phyloP scores from a whole-genome alignment of 768 basidiomycete species.

The Botryobasidium botryosum region DNA sequence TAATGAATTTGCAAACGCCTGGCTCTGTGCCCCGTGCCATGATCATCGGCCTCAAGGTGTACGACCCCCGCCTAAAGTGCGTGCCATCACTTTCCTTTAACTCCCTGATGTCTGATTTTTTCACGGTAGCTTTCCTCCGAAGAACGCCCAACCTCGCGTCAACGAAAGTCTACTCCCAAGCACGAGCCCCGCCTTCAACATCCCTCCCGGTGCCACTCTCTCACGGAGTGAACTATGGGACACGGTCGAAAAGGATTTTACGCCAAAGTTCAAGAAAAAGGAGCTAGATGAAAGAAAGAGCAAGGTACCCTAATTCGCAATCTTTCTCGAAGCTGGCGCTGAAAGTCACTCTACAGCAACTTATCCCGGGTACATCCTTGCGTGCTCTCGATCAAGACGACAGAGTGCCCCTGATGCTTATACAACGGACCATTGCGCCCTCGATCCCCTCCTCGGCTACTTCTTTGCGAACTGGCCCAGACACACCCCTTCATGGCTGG shows the following conservation, averaged over 20 bases:
- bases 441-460: constrained; percentile 3
- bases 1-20: constrained; percentile 44
- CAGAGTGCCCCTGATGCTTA: constrained; percentile 65
- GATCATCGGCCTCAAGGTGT: constrained; percentile 58
- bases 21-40: constrained; percentile 55
- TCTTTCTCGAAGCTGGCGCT: constrained; percentile 2
- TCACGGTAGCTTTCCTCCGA: constrained; percentile 61
- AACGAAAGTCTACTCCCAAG: constrained; percentile 16
- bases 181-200: constrained; percentile 17
- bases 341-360: constrained; percentile 30
- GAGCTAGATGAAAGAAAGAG: constrained; percentile 73
- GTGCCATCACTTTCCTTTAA: constrained; percentile 12
- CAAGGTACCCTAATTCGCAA: constrained; percentile 30
- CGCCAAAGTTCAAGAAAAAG: constrained; percentile 60
- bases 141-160: constrained; percentile 36
- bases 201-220: constrained; percentile 38
- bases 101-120: not conserved
- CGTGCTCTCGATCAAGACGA: constrained; percentile 56
- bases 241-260: constrained; percentile 27
- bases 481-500: constrained; percentile 55
- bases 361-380: constrained; percentile 62
- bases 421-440: constrained; percentile 54
- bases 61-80: constrained; percentile 78
- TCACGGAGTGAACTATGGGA: constrained; percentile 68
- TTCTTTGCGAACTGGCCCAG: constrained; percentile 14